Conservation (phyloP, 306 rosid genomes). For the Trifolium fragiferum region DNA sequence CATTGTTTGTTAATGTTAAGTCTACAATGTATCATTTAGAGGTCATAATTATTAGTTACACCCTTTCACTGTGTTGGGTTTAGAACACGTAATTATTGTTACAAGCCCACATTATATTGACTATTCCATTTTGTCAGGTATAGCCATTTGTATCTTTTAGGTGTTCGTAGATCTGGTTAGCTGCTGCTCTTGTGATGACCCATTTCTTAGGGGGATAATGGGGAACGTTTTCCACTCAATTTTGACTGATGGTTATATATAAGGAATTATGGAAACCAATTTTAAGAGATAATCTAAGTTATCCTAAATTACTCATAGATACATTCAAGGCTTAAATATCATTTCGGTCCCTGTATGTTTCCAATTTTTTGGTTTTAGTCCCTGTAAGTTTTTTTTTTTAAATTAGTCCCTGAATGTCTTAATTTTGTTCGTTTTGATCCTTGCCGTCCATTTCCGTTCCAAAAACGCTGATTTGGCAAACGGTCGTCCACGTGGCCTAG, state of each 20-base stretch:
- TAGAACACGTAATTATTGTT: background rate
- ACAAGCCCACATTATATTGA: background rate
- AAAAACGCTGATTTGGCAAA: too few relatives aligned
- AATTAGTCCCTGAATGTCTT: too few relatives aligned
- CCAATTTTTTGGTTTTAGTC: too few relatives aligned
- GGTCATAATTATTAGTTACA: slow-evolving; percentile 14
- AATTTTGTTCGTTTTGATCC: too few relatives aligned
- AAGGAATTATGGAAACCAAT: slow-evolving; percentile 17
- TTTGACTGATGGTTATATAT: slow-evolving; percentile 5
- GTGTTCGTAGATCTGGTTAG: slow-evolving; percentile 27
- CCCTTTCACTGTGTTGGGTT: slow-evolving; percentile 7
- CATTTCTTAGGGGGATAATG: background rate
- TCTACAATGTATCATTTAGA: slow-evolving; percentile 21
- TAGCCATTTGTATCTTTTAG: slow-evolving; percentile 7
- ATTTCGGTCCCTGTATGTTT: too few relatives aligned
- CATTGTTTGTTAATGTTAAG: background rate
- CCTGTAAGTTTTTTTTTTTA: too few relatives aligned
- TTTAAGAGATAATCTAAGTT: slow-evolving; percentile 8
- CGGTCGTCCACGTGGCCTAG: too few relatives aligned
- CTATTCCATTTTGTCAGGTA: slow-evolving; percentile 1
- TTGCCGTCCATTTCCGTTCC: too few relatives aligned
- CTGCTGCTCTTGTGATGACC: slow-evolving; percentile 15
- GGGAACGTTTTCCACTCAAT: background rate
- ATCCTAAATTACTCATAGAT: background rate
- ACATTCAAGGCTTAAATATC: too few relatives aligned